phyloP scores from a whole-genome alignment of 2,329 filamentous ascomycete genomes.

The Diaporthe australafricana region DNA sequence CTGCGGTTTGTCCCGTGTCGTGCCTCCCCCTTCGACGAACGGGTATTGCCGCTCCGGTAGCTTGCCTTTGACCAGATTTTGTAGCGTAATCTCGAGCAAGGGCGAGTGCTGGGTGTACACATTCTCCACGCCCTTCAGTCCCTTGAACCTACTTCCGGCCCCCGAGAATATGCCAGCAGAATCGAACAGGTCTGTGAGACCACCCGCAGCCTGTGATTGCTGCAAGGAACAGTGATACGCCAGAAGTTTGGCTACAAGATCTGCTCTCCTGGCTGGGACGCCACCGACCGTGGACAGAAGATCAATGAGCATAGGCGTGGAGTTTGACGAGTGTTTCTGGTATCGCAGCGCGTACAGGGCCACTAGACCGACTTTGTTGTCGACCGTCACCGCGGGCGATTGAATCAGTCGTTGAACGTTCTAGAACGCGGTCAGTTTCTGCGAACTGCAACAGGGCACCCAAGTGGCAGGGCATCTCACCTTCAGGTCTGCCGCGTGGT shows the following conservation, averaged over 20 bases:
- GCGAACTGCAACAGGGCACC: background rate
- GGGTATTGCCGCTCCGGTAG: constrained; percentile 90
- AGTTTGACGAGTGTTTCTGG: constrained; percentile 85
- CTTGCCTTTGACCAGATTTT: constrained; percentile 92
- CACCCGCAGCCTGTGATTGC: constrained; percentile 77
- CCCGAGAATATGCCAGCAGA: constrained; percentile 91
- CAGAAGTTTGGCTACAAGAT: constrained; percentile 84
- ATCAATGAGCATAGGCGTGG: constrained; percentile 86
- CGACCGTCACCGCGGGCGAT: constrained; percentile 78
- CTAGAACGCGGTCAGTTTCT: constrained; percentile 52
- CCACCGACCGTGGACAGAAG: constrained; percentile 87
- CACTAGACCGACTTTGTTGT: constrained; percentile 90
- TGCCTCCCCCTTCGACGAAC: constrained; percentile 88
- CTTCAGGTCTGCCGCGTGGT: constrained; percentile 91
- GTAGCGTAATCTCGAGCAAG: constrained; percentile 85
- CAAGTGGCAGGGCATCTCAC: constrained; percentile 56
- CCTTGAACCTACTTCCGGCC: constrained; percentile 89
- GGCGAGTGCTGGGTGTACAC: constrained; percentile 99
- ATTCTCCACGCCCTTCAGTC: constrained; percentile 96
- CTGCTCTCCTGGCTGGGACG: constrained; percentile 79
- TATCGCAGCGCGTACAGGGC: constrained; percentile 96
- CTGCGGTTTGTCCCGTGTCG: constrained; percentile 94
- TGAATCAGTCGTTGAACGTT: constrained; percentile 89
- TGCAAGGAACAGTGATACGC: constrained; percentile 90
- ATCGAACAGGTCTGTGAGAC: constrained; percentile 93